Conservation (phyloP, 148 eudicot species). For the Rhododendron molle region DNA sequence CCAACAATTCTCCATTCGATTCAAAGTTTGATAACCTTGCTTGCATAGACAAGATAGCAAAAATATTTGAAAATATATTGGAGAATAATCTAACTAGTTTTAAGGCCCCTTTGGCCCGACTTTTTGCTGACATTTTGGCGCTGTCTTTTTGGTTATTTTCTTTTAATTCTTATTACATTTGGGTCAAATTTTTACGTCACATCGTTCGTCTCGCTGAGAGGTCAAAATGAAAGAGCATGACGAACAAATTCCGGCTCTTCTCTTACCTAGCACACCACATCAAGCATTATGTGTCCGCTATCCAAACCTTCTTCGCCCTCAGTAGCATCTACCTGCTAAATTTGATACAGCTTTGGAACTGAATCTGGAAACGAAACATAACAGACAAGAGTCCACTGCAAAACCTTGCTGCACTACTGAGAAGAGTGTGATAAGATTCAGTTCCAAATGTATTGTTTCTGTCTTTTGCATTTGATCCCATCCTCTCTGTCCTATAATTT, state of each 20-base stretch:
- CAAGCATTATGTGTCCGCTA: background rate
- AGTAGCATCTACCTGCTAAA: background rate
- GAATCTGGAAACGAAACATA: background rate
- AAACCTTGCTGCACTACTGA: background rate
- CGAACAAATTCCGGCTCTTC: background rate
- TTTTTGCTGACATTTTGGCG: too few relatives aligned
- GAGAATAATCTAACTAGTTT: background rate
- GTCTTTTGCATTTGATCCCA: background rate
- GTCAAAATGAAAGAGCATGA: background rate
- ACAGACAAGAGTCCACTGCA: background rate
- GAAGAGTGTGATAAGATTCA: background rate
- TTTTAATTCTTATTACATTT: too few relatives aligned
- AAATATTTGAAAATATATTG: background rate
- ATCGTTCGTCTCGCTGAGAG: too few relatives aligned
- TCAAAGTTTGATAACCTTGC: background rate
- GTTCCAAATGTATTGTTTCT: background rate
- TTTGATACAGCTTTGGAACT: background rate
- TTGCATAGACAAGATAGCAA: background rate
- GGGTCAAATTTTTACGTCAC: too few relatives aligned
- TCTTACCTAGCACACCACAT: background rate
- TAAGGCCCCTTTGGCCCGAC: too few relatives aligned
- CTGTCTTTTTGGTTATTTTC: too few relatives aligned
- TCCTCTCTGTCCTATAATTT: background rate
- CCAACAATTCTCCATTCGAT: background rate
- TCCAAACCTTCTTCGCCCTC: background rate